phyloP scores from a whole-genome alignment of 805 yeast species.

The Myxozyma geophila region DNA sequence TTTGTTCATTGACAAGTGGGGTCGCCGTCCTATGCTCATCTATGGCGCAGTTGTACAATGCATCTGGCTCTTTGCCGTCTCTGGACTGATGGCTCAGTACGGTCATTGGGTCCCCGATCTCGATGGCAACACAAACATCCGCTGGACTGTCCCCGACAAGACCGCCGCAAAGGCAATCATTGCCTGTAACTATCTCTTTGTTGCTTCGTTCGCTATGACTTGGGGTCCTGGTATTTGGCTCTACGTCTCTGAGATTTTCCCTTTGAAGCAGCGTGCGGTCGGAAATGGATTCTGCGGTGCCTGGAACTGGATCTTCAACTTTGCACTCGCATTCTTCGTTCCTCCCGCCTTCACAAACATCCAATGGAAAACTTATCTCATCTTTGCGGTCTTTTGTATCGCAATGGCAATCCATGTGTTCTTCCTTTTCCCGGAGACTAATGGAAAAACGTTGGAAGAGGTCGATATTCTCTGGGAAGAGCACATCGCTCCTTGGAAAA shows the following conservation, averaged over 20 bases:
- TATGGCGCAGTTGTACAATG: conserved; percentile 36
- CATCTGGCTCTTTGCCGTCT: conserved; percentile 35
- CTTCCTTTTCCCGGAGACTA: conserved; percentile 72
- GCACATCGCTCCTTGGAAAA: conserved; percentile 37
- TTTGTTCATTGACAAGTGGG: conserved; percentile 61
- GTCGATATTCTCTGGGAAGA: conserved; percentile 60
- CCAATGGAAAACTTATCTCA: conserved; percentile 62
- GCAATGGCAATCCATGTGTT: conserved; percentile 53
- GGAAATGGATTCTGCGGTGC: conserved; percentile 61
- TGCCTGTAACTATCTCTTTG: conserved; percentile 59
- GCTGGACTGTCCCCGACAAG: conserved; percentile 34
- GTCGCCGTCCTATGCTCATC: conserved; percentile 58
- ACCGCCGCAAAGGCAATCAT: conserved; percentile 52
- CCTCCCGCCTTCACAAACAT: conserved; percentile 55
- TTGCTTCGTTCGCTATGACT: conserved; percentile 57
- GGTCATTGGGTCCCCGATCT: conserved; percentile 36
- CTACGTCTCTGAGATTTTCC: conserved; percentile 68
- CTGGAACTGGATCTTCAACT: conserved; percentile 68
- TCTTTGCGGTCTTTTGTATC: conserved; percentile 59
- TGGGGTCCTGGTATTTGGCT: conserved; percentile 62
- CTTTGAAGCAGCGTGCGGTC: conserved; percentile 67
- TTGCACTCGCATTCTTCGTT: conserved; percentile 57
- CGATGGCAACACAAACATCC: conserved; percentile 36
- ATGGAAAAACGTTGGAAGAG: conserved; percentile 72
- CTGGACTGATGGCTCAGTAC: conserved; percentile 36